Evolutionary conservation across 306 rosid species (phyloP).

Genomic region (Medicago lupulina): DNA sequence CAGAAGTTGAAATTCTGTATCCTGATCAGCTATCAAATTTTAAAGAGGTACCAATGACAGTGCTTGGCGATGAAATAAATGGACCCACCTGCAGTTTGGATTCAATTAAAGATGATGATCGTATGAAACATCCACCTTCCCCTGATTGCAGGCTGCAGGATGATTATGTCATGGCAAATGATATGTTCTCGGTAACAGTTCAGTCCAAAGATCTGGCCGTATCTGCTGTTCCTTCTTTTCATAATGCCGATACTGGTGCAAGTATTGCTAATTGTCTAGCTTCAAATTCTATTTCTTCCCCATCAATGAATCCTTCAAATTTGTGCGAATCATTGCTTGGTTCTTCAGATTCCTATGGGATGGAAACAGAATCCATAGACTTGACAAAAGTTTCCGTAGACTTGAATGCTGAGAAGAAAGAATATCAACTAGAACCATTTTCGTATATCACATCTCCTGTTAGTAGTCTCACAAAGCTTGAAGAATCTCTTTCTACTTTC

Average conservation of each 20-base stretch:
- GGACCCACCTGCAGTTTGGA: constrained; percentile 45
- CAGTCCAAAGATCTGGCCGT: constrained; percentile 37
- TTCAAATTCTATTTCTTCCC: constrained; percentile 45
- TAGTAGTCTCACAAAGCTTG: constrained; percentile 39
- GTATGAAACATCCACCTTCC: constrained; percentile 45
- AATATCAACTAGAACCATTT: constrained; percentile 43
- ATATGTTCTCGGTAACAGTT: constrained; percentile 36
- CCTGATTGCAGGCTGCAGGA: constrained; percentile 38
- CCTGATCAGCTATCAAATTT: constrained; percentile 38
- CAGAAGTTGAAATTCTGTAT: constrained; percentile 44
- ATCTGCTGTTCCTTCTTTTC: constrained; percentile 33
- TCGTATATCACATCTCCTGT: constrained; percentile 44
- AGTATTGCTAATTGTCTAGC: constrained; percentile 39
- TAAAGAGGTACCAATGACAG: constrained; percentile 48
- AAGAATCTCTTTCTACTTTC: constrained; percentile 46
- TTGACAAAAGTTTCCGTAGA: constrained; percentile 41
- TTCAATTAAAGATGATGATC: constrained; percentile 45
- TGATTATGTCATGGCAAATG: constrained; percentile 41
- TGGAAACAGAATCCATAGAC: constrained; percentile 44
- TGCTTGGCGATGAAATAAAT: constrained; percentile 47
- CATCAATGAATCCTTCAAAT: constrained; percentile 44
- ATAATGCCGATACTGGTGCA: constrained; percentile 37
- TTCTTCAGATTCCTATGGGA: constrained; percentile 42
- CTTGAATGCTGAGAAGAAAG: constrained; percentile 45
- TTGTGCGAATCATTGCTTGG: constrained; percentile 44